A percentile compares a stretch with the other conserved stretches of the same genome.
These are phyloP conservation scores for Lagerstroemia speciosa DNA, from an alignment of 345 rosid species.

Conservation along the genomic window DNA sequence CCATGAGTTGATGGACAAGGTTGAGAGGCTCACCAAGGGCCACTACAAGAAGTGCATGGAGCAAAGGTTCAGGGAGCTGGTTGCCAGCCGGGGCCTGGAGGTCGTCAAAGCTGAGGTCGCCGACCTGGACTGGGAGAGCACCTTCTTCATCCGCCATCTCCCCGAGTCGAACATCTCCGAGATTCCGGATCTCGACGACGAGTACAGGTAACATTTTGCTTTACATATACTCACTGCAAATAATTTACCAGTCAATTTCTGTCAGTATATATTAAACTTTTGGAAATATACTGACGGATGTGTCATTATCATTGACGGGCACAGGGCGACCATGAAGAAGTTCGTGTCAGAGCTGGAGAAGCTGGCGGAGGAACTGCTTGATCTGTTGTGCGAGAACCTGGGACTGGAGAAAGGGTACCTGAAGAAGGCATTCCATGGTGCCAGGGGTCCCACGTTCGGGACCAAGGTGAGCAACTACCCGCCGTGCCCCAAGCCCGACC, in stretches of 20 bases:
- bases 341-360: conserved; percentile 67
- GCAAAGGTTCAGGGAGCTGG: conserved; percentile 67
- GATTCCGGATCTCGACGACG: conserved; percentile 65
- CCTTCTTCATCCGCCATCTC: conserved; percentile 65
- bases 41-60: conserved; percentile 87
- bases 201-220: conserved; percentile 42
- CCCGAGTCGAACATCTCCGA: conserved; percentile 56
- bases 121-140: conserved; percentile 91
- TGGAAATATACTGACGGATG: no score
- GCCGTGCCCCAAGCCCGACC: conserved; percentile 87
- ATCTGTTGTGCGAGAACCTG: conserved; percentile 73
- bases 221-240: not conserved
- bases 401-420: conserved; percentile 75
- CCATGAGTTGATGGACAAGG: conserved; percentile 53
- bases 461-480: conserved; percentile 96
- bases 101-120: conserved; percentile 49
- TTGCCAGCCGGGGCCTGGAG: conserved; percentile 54
- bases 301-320: no score
- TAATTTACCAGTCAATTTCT: no score
- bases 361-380: conserved; percentile 71
- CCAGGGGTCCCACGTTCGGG: conserved; percentile 70
- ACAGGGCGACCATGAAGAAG: conserved; percentile 67
- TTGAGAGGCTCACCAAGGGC: conserved; percentile 66
- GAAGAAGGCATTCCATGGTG: conserved; percentile 54
- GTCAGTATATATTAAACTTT: no score